phyloP scores from a whole-genome alignment of 192 early-diverging fungal species.

The Entrophospora sp. region DNA sequence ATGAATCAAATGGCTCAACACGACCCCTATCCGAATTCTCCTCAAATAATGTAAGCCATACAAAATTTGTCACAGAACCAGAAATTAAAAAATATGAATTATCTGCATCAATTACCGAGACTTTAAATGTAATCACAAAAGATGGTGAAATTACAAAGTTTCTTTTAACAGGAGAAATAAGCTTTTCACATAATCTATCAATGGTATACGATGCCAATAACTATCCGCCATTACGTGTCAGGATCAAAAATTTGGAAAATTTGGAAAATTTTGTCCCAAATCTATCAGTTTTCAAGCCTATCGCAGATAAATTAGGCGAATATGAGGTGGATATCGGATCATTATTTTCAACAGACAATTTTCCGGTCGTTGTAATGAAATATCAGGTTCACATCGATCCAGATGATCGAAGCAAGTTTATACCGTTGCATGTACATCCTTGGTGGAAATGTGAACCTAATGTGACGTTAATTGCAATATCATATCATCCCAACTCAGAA shows the following conservation, averaged over 20 bases:
- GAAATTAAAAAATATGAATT: conserved; percentile 17
- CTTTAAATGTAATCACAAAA: conserved; percentile 33
- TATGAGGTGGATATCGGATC: conserved; percentile 33
- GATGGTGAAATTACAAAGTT: conserved; percentile 33
- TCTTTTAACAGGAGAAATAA: conserved; percentile 43
- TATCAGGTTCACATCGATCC: conserved; percentile 29
- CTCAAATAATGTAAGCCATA: neutral
- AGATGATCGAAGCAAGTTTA: conserved; percentile 20
- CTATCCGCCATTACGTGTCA: conserved; percentile 16
- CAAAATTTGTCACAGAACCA: neutral
- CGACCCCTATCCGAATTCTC: neutral
- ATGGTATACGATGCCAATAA: no score
- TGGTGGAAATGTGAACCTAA: conserved; percentile 48
- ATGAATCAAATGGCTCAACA: neutral
- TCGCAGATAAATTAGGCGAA: conserved; percentile 22
- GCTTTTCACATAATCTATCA: conserved; percentile 24
- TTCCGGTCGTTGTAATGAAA: conserved; percentile 26
- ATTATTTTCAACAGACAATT: conserved; percentile 20
- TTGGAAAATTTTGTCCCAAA: conserved; percentile 33
- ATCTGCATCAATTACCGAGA: conserved; percentile 35
- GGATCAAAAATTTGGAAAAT: conserved; percentile 19
- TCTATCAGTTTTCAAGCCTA: conserved; percentile 24
- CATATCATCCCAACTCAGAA: conserved; percentile 35
- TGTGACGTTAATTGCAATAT: conserved; percentile 36
- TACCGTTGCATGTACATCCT: conserved; percentile 31